Base-by-base conservation (phyloP, 2,329 filamentous ascomycete species). In the Fusarium poae region DNA sequence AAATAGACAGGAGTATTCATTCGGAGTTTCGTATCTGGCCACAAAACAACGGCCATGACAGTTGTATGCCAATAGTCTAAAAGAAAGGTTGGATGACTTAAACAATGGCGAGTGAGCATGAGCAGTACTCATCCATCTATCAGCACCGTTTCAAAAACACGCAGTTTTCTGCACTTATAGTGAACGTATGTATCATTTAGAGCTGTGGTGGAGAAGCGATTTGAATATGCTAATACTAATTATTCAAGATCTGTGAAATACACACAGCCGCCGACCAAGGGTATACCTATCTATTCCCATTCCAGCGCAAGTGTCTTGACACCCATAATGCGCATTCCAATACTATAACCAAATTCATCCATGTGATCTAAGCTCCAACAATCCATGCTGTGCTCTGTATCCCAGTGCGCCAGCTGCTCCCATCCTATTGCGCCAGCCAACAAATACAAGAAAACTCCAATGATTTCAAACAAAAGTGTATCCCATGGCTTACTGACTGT, bases 201-300 rank as follows among this genome's bases (percentile, higher is more conserved):
- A 54, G 8, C 5, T 48, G 15, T 25, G 10, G 23, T 16, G 27
- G 35, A 18, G 37, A 49, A 48, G 30, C 11, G n/a, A 39, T 42
- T 32, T 45, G 34, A 67, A 50, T 39, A 44, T 64, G 46, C 20
- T 68, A 44, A 59, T 58, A 43, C 20, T 64, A 34, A 56, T 58
- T 67, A 59, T 69, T 67, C 50, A 59, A 56, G 49, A 63, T 67
- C 52, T 34, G 42, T 43, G 21, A 59, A 50, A 54, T 52, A 37
- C 55, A 48, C 52, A 53, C 50, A 61, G 53, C 37, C 30, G 30
- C 57, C 57, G 62, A 67, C 57, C 45, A 67, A 70, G 66, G 67
- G 66, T 69, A 69, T 69, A 53, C 55, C 66, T 59, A 63, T 69
- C 66, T 69, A 69, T 63, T 51, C 53, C 21, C 29, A 20, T 18